These are phyloP conservation scores for Paraphoma sp. DNA, from an alignment of 2,329 filamentous ascomycete species.

Conservation along the genomic window DNA sequence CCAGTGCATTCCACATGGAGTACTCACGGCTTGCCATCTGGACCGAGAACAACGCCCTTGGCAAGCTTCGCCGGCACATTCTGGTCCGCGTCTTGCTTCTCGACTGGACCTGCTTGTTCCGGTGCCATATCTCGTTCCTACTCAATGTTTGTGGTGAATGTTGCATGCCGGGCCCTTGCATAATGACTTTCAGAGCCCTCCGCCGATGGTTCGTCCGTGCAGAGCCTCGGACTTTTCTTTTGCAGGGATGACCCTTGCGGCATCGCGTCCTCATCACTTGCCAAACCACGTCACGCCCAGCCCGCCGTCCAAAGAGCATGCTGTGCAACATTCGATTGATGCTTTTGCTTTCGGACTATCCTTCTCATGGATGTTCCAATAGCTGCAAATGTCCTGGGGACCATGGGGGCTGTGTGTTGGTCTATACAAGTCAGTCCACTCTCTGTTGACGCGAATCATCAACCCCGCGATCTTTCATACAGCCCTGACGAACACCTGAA, in stretches of 20 bases:
- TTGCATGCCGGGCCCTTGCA: background rate
- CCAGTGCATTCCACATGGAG: background rate
- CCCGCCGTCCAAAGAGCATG: background rate
- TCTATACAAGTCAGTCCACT: too few relatives aligned
- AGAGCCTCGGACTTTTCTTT: slow-evolving; percentile 17
- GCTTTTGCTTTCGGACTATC: slow-evolving; percentile 1
- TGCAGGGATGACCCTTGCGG: slow-evolving; percentile 13
- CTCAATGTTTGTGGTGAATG: background rate
- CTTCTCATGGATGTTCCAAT: slow-evolving; percentile 60
- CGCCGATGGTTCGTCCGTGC: slow-evolving; percentile 10
- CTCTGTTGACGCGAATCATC: background rate
- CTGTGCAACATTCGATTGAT: background rate
- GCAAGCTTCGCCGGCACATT: slow-evolving; percentile 62
- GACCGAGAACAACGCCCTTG: slow-evolving; percentile 76
- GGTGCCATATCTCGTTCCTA: slow-evolving; percentile 27
- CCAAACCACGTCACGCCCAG: background rate
- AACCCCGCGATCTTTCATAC: slow-evolving; percentile 5
- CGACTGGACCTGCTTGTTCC: slow-evolving; percentile 24
- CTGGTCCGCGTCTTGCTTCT: slow-evolving; percentile 35
- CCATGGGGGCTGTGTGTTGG: slow-evolving; percentile 63
- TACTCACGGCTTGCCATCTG: slow-evolving; percentile 83
- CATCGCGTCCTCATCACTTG: background rate
- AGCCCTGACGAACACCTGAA: slow-evolving; percentile 35
- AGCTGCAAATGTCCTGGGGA: slow-evolving; percentile 66
- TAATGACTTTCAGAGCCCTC: slow-evolving; percentile 30